These are phyloP conservation scores for Gomphus bonarii DNA, from an alignment of 1,284 basidiomycete genomes.

Conservation along the genomic window DNA sequence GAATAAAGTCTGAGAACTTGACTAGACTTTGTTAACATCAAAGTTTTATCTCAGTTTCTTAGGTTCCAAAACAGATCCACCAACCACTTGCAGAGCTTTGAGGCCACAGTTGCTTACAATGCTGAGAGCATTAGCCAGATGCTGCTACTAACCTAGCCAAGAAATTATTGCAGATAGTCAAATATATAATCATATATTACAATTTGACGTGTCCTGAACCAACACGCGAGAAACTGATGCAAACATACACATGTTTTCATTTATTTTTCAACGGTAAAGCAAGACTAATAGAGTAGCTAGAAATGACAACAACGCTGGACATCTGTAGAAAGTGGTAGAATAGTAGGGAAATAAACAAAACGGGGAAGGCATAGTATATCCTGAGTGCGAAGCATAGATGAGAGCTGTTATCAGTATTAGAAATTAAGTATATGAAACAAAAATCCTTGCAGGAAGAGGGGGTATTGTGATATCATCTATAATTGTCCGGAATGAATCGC, in stretches of 20 bases:
- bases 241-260: background rate
- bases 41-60: too few species aligned
- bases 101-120: too few species aligned
- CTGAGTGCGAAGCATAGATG: background rate
- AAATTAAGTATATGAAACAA: background rate
- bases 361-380: background rate
- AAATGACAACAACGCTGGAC: conserved; percentile 2
- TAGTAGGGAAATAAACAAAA: background rate
- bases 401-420: background rate
- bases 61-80: too few species aligned
- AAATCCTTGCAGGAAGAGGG: background rate
- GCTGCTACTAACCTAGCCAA: too few species aligned
- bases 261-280: background rate
- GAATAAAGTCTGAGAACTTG: too few species aligned
- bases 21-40: too few species aligned
- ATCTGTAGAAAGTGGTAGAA: conserved; percentile 5
- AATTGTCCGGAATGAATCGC: conserved; percentile 10
- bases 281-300: conserved; percentile 1
- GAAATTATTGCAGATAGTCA: too few species aligned
- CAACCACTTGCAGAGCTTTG: too few species aligned
- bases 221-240: background rate
- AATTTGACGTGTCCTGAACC: too few species aligned
- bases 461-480: conserved; percentile 3
- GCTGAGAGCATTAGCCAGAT: too few species aligned
- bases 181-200: too few species aligned